Conservation (phyloP, 2,329 filamentous ascomycete species). For the Aspergillus sojae region DNA sequence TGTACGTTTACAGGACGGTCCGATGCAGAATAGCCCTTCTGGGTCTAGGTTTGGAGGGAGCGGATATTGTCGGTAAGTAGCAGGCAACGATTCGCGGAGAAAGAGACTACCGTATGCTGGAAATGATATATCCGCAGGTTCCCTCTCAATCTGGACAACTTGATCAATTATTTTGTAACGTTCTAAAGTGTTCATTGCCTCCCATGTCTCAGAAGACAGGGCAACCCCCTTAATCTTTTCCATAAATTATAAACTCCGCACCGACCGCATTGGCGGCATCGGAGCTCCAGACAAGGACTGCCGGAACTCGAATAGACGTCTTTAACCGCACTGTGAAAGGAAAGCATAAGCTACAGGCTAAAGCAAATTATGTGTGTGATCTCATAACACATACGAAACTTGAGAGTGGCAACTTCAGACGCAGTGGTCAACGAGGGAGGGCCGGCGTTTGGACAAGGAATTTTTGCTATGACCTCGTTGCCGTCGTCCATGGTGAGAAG, state of each 20-base stretch:
- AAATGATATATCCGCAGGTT: background rate
- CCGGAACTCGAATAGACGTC: constrained; percentile 34
- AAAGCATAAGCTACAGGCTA: no score
- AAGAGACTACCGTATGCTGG: background rate
- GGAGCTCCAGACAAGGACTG: constrained; percentile 36
- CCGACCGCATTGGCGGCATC: constrained; percentile 37
- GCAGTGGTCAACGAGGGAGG: constrained; percentile 28
- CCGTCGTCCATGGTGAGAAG: constrained; percentile 25
- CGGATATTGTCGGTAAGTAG: background rate
- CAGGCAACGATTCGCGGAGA: background rate
- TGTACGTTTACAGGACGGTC: background rate
- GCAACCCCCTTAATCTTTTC: constrained; percentile 38
- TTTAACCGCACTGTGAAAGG: background rate
- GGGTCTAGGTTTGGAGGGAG: background rate
- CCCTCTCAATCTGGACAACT: background rate
- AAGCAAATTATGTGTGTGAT: no score
- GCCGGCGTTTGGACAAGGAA: constrained; percentile 31
- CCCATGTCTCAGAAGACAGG: constrained; percentile 35
- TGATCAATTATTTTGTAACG: background rate
- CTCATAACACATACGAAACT: constrained; percentile 20
- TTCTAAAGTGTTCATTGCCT: constrained; percentile 25
- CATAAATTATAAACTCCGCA: constrained; percentile 46
- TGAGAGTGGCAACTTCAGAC: constrained; percentile 42
- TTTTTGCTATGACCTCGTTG: constrained; percentile 27
- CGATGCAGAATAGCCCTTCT: background rate